Base-by-base conservation (phyloP, 495 filamentous ascomycete species). In the Corynascus novoguineensis region DNA sequence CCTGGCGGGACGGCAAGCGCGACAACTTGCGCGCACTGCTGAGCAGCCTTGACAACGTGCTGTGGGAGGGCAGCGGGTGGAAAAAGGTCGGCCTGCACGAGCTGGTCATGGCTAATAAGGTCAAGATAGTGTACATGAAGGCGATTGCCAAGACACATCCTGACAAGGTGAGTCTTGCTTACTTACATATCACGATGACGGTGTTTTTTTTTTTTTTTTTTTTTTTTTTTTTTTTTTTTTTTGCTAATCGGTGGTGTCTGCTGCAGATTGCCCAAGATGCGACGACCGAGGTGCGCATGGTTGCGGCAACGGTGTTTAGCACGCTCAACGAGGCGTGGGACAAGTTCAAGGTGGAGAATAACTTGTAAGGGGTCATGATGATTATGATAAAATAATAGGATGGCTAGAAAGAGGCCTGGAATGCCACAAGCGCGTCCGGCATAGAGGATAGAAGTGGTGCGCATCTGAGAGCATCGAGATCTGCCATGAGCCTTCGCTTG, bases 41-140 rank as follows among this genome's bases (percentile, higher is more conserved):
- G 46, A 85, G 84, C n/a, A 95, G 89, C 62, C 67, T 98, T 57
- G 93, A 97, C 64, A 82, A 76, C 22, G 90, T 98, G 41, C 77
- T 98, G 38, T 98, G 93, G 93, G 83, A 88, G 52, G 86, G 86
- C 32, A 85, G 88, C 52, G 91, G 90, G 29, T 98, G 93, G 95
- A 96, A 93, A 78, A 96, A 95, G 78, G 85, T 97, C 17, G 89
- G 88, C 25, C 85, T 98, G 84, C 83, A 88, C 48, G 92, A 98
- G 70, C 67, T 98, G 61, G 84, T 98, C 35, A 75, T 95, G 76
- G 84, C 91, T 40, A 86, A 85, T 46, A 95, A 89, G 79, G 93
- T 97, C 48, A 98, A 98, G 83, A 83, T 97, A 53, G 80, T 88
- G 54, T 98, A 98, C 65, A 97, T 98, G 93, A 96, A 95, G 81